phyloP scores from a whole-genome alignment of 23 red algal genomes.

The Gracilaria gracilis region DNA sequence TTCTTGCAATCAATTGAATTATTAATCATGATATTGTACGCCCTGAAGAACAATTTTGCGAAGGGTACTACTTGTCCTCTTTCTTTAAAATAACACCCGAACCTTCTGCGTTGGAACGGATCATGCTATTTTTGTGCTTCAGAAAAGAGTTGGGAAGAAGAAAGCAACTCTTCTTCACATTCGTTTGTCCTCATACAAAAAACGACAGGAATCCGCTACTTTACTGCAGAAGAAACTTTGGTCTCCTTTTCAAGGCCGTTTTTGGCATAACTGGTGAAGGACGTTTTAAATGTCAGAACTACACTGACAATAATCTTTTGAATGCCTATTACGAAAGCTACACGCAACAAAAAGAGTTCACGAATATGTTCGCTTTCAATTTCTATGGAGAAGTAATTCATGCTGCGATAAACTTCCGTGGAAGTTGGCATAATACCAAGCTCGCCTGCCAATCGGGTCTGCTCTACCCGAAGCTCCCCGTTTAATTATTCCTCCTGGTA shows the following conservation, averaged over 20 bases:
- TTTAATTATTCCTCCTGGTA: neutral
- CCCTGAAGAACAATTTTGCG: too few species aligned
- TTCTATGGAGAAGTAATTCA: neutral
- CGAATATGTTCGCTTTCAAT: neutral
- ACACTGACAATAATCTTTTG: neutral
- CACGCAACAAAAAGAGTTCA: neutral
- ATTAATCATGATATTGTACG: too few species aligned
- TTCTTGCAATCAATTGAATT: too few species aligned
- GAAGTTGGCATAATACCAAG: neutral
- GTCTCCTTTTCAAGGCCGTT: neutral
- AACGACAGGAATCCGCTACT: neutral
- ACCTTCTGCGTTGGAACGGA: slow-evolving; percentile 7
- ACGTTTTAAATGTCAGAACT: slow-evolving; percentile 26
- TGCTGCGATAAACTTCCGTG: neutral
- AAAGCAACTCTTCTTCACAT: neutral
- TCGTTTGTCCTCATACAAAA: neutral
- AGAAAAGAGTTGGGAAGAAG: neutral
- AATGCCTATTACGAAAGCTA: slow-evolving; percentile 12
- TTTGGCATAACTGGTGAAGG: slow-evolving; percentile 25
- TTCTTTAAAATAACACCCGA: too few species aligned
- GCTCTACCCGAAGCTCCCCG: neutral
- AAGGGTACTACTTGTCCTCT: too few species aligned
- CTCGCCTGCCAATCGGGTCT: neutral
- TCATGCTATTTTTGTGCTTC: neutral
- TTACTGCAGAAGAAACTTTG: slow-evolving; percentile 3